Percentiles rank a stretch among this genome's conserved stretches.
Conservation (phyloP, 257 asterid genomes). For the Vinca minor region DNA sequence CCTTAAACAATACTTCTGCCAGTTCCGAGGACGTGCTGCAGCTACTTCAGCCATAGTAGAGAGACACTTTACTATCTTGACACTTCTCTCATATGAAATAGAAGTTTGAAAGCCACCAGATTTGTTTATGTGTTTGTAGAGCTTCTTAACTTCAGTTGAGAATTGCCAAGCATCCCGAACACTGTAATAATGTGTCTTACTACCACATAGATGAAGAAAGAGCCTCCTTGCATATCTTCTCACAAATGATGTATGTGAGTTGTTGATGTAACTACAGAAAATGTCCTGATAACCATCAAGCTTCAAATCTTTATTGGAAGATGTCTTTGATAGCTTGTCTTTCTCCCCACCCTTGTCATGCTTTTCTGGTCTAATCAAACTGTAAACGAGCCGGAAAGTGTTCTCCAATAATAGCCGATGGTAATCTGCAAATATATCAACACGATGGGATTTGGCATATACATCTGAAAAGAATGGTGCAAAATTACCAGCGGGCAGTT, state of each 20-base stretch:
- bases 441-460: conserved; percentile 84
- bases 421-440: conserved; percentile 87
- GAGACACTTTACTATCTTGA: conserved; percentile 86
- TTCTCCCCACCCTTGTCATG: conserved; percentile 91
- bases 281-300: conserved; percentile 96
- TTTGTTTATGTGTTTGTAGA: conserved; percentile 76
- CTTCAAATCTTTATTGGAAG: conserved; percentile 77
- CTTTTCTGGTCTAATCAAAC: conserved; percentile 96
- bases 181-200: conserved; percentile 96
- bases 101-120: conserved; percentile 88
- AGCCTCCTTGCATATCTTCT: conserved; percentile 96
- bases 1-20: conserved; percentile 95
- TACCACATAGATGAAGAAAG: conserved; percentile 92
- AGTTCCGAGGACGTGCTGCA: conserved; percentile 88
- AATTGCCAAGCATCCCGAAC: conserved; percentile 95
- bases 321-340: conserved; percentile 55
- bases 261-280: conserved; percentile 93
- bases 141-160: conserved; percentile 81
- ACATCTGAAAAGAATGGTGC: conserved; percentile 93
- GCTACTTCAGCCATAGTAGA: conserved; percentile 89
- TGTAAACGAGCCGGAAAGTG: conserved; percentile 84
- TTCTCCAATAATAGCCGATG: conserved; percentile 77
- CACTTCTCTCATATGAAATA: conserved; percentile 88
- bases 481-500: conserved; percentile 94
- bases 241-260: conserved; percentile 70